Base-by-base conservation (phyloP, 495 filamentous ascomycete species). In the Aspergillus avenaceus region DNA sequence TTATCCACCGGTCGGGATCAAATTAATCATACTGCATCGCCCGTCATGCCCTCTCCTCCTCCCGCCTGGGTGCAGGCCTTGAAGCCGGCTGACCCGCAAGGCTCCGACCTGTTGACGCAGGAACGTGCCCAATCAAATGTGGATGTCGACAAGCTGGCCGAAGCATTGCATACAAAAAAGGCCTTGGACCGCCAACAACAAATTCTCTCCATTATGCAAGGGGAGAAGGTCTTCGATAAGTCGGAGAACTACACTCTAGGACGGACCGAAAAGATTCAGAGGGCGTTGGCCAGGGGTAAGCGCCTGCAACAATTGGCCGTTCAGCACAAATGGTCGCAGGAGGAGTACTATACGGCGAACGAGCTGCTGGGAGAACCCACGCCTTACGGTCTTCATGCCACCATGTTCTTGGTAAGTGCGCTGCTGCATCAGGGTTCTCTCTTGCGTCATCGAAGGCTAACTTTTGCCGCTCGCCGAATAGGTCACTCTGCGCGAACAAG, bases 401-500 rank as follows among this genome's bases (percentile, higher is more conserved):
- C 61, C 53, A 87, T 88, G 78, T 90, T 87, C 57, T 59, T 84
- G 68, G 77, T 80, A 61, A 19, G 66, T 62, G 9, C 32, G 9
- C 24, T 2, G 4, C 1, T 14, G 6, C 13, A n/a, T 7, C 3
- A 16, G 16, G 13, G 34, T 11, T 47, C 4, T n/a, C 2, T 29
- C n/a, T 18, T 23, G 13, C 22, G 12, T 9, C 13, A 14, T 6
- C 22, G 32, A 36, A 43, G 31, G 22, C 36, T 50, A 32, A 56
- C 53, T 38, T 16, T 23, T n/a, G 16, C 6, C 9, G 3, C 13
- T 2, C 2, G 6, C 12, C 12, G 5, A 32, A 7, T 69, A 76
- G 72, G 80, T 82, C 4, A 87, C 84, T n/a, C 73, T 89, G 24
- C 71, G 77, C 4, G 83, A 84, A 50, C 86, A 88, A 70, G 80